These are phyloP conservation scores for Papilionanthe hybrid DNA, from an alignment of 116 monocot species.

Conservation along the genomic window DNA sequence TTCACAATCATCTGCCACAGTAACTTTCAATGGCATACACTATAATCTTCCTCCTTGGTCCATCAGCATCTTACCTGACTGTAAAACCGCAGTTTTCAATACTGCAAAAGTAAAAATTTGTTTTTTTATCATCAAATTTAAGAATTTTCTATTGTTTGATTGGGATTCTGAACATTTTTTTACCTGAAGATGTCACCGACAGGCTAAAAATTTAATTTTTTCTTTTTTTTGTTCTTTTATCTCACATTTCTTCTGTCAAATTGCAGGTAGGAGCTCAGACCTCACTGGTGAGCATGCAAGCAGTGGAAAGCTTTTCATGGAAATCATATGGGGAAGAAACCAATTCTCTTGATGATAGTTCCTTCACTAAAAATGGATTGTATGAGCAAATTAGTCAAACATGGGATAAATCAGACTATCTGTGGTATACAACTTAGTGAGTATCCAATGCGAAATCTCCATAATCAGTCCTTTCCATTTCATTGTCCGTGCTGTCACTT, in stretches of 20 bases:
- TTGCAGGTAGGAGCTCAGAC: slow-evolving; percentile 42
- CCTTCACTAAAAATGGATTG: slow-evolving; percentile 54
- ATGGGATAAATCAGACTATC: slow-evolving; percentile 59
- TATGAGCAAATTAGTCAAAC: slow-evolving; percentile 69
- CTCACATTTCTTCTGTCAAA: not conserved
- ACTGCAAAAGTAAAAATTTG: not conserved
- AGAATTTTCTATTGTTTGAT: too few relatives aligned
- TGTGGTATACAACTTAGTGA: slow-evolving; percentile 91
- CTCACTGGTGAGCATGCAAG: slow-evolving; percentile 45
- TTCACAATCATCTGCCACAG: too few relatives aligned
- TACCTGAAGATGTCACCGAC: too few relatives aligned
- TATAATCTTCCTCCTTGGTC: too few relatives aligned
- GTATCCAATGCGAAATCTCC: slow-evolving; percentile 9
- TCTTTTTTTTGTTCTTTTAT: not conserved
- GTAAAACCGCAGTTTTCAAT: too few relatives aligned
- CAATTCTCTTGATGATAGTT: slow-evolving; percentile 27
- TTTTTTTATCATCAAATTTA: not conserved
- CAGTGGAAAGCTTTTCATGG: slow-evolving; percentile 49
- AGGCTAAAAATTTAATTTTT: too few relatives aligned
- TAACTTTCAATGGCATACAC: too few relatives aligned
- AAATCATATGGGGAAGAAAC: slow-evolving; percentile 56
- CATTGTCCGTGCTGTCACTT: not conserved
- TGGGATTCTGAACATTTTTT: too few relatives aligned
- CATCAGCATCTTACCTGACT: too few relatives aligned
- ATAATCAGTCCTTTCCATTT: not conserved